These are phyloP conservation scores for Mentha longifolia DNA, from an alignment of 257 asterid species.

Conservation along the genomic window DNA sequence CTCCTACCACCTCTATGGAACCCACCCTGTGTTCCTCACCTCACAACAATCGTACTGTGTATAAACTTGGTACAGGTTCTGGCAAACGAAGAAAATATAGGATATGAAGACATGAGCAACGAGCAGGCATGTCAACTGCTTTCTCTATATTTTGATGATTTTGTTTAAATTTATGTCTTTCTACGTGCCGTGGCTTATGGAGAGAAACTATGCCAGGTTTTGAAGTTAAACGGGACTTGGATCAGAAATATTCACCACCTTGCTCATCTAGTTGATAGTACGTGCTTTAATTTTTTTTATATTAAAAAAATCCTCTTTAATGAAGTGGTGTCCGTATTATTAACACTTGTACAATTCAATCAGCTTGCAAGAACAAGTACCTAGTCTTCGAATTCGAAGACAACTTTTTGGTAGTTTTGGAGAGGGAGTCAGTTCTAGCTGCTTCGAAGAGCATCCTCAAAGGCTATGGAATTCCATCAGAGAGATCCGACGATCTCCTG, in stretches of 20 bases:
- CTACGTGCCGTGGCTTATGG: neutral
- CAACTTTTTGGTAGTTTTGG: slow-evolving; percentile 76
- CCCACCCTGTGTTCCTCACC: too few relatives aligned
- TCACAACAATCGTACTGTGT: neutral
- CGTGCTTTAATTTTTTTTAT: slow-evolving; percentile 41
- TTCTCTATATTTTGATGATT: neutral
- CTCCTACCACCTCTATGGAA: too few relatives aligned
- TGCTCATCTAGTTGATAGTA: slow-evolving; percentile 90
- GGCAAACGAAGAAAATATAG: slow-evolving; percentile 91
- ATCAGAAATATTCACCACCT: slow-evolving; percentile 90
- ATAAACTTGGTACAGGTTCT: slow-evolving; percentile 57
- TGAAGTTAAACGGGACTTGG: slow-evolving; percentile 78
- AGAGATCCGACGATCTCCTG: slow-evolving; percentile 74
- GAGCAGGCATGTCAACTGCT: slow-evolving; percentile 68
- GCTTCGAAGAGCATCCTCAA: slow-evolving; percentile 77
- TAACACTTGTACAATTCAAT: slow-evolving; percentile 18
- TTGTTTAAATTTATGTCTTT: neutral
- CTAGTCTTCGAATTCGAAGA: slow-evolving; percentile 85
- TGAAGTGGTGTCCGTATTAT: neutral
- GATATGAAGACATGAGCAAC: slow-evolving; percentile 93
- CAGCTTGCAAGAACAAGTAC: slow-evolving; percentile 78
- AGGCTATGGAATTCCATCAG: slow-evolving; percentile 88
- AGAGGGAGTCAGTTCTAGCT: slow-evolving; percentile 68
- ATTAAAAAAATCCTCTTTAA: neutral
- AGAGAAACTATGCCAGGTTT: slow-evolving; percentile 60